Base-by-base conservation (phyloP, 176 grass and related monocot genomes). In the Paspalum vaginatum region DNA sequence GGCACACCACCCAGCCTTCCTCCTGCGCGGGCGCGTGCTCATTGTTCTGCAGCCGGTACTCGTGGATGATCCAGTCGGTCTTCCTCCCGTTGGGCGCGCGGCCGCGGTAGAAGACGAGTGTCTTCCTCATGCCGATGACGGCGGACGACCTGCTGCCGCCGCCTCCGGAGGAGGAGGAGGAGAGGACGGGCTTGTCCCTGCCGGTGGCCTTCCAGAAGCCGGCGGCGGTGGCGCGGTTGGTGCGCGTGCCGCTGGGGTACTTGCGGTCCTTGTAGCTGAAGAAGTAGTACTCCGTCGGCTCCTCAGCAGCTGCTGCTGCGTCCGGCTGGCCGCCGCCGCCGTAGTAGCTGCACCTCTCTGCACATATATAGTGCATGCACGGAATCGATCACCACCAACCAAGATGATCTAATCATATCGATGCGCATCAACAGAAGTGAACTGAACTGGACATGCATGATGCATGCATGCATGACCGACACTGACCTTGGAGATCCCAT, bases 151-250 rank as follows among this genome's bases (percentile, higher is more conserved):
- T 26, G 56, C 5, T 32, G 32, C 32, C 32, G 32, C 32, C 3
- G 32, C 32, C 32, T 1, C 32, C 32, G 32, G 2, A 18, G 13
- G 50, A 49, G 16, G 42, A 2, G 9, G 87, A 72, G 9, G 89
- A 89, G 2, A 98, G 74, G 12, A 98, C 92, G 26, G 92, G 90
- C 81, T 95, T 98, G 88, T 95, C 92, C 65, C 96, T 77, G 2
- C 96, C 96, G 0, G 96, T 98, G 6, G 96, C 96, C 87, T 98
- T 98, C 96, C 96, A 98, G 74, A 98, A 98, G 8, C 96, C 96
- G 0, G 96, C 92, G 8, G 88, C 55, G 9, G 96, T 98, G 40
- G 96, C 92, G 43, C 96, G 87, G 80, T 98, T 98, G 3, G 96
- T 98, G 15, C 96, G 81, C 12, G 96, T 98, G 26, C 96, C 92